Conservation (phyloP, 2,329 filamentous ascomycete species). For the Xylaria polymorpha region DNA sequence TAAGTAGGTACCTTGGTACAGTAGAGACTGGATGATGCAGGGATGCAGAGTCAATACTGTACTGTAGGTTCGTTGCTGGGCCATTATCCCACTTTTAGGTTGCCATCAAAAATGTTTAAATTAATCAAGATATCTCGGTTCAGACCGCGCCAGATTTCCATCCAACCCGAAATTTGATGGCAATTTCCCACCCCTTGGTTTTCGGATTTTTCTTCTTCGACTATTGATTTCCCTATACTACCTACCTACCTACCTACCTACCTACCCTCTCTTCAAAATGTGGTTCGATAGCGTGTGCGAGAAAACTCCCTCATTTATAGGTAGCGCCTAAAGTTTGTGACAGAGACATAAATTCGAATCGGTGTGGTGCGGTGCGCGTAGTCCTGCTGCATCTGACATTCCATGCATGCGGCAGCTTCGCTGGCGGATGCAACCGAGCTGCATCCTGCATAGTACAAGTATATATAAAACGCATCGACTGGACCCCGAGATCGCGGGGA, state of each 20-base stretch:
- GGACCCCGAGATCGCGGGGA: not conserved
- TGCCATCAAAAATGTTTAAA: slow-evolving; percentile 14
- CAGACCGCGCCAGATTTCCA: not conserved
- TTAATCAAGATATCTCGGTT: slow-evolving; percentile 15
- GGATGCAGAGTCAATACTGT: not conserved
- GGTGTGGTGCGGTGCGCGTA: not conserved
- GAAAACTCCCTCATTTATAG: no score
- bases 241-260: no score
- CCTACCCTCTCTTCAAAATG: not conserved
- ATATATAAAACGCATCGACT: slow-evolving; percentile 7
- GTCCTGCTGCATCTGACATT: slow-evolving; percentile 5
- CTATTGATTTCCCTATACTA: not conserved
- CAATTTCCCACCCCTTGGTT: slow-evolving; percentile 7
- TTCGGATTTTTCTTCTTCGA: not conserved
- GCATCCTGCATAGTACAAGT: slow-evolving; percentile 27
- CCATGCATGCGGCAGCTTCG: slow-evolving; percentile 23
- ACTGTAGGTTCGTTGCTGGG: not conserved
- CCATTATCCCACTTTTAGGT: not conserved
- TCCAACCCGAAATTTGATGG: slow-evolving; percentile 4
- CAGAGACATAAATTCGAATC: not conserved
- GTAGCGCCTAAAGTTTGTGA: not conserved
- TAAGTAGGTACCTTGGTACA: not conserved
- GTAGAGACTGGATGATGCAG: not conserved
- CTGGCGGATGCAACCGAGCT: slow-evolving; percentile 34
- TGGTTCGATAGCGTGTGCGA: not conserved